Evolutionary conservation across 73 alveolate genomes (phyloP).

Genomic region (Paramecium sexaurelia): DNA sequence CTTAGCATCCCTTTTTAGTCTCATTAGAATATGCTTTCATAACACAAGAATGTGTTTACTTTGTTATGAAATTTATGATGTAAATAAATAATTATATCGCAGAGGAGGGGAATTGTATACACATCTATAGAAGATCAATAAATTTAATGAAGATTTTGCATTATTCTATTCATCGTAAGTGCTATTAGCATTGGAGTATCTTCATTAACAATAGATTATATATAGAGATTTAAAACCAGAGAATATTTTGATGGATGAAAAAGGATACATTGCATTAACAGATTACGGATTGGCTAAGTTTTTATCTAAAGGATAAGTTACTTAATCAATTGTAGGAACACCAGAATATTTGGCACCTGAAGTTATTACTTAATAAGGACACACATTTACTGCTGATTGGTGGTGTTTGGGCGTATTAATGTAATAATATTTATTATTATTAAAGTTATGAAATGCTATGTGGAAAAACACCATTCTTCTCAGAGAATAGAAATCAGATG

Average conservation of each 20-base stretch:
- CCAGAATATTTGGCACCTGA: conserved; percentile 96
- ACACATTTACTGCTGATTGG: conserved; percentile 84
- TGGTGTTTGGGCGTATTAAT: conserved; percentile 75
- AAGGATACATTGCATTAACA: conserved; percentile 88
- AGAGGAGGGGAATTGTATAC: conserved; percentile 67
- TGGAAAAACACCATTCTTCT: conserved; percentile 97
- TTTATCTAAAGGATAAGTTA: conserved; percentile 56
- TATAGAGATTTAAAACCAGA: conserved; percentile 94
- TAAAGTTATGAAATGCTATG: conserved; percentile 94
- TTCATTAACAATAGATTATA: conserved; percentile 71
- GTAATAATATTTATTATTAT: not conserved
- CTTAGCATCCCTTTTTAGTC: conserved; percentile 87
- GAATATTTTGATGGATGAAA: conserved; percentile 85
- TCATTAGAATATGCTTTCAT: conserved; percentile 87
- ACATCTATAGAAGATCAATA: not conserved
- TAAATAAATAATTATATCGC: not conserved
- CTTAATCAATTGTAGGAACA: conserved; percentile 70
- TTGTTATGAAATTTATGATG: conserved; percentile 81
- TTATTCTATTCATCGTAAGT: conserved; percentile 60
- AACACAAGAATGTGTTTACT: conserved; percentile 83
- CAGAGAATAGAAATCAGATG: conserved; percentile 89
- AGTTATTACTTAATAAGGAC: conserved; percentile 77
- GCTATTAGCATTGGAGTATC: conserved; percentile 69
- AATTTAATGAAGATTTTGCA: conserved; percentile 48
- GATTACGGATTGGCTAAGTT: conserved; percentile 93